Base-by-base conservation (phyloP, 2,329 filamentous ascomycete genomes). In the Periconia sp. region DNA sequence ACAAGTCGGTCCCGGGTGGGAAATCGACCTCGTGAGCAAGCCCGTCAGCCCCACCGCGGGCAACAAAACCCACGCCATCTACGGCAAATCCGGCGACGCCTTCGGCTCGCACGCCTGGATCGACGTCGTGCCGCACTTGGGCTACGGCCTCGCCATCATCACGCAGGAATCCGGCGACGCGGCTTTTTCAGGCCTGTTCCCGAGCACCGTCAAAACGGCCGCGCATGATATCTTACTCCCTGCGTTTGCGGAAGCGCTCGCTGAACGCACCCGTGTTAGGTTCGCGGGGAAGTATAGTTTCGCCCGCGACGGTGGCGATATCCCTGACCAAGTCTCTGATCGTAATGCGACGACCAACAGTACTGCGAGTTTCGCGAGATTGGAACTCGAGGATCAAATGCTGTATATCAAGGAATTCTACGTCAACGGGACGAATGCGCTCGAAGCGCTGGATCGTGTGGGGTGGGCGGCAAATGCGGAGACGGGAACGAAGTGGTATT, bases 91-190 rank as follows among this genome's bases (percentile, higher is more conserved):
- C n/a, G 68, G 68, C 2, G 62, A 68, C 41, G 68, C 63, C 13
- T 67, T 67, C 20, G 67, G 67, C n/a, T 71, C 60, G 62, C 64
- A 64, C 47, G 58, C 60, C 2, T 70, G 66, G 65, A 63, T 71
- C 9, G 68, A 71, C 30, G 54, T 60, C 1, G 59, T 70, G 19
- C 66, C 68, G 13, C 65, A 64, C 44, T 54, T 70, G 1, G 68
- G 68, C 6, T 71, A 70, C 41, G 68, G 68, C 1, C 49, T 69
- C 19, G 58, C 69, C 9, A 50, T 69, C 7, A 45, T 71, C 1
- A 51, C 56, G 9, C 64, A 68, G 30, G 46, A 55, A 1, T 55
- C 64, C 14, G 57, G 58, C 11, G 10, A 63, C 3, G 35, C 50
- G 1, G 49, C 56, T 6, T 70, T 64, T 31, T 15, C 41, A 15